These are phyloP conservation scores for Tricholoma matsutake DNA, from an alignment of 768 basidiomycete species.

Conservation along the genomic window DNA sequence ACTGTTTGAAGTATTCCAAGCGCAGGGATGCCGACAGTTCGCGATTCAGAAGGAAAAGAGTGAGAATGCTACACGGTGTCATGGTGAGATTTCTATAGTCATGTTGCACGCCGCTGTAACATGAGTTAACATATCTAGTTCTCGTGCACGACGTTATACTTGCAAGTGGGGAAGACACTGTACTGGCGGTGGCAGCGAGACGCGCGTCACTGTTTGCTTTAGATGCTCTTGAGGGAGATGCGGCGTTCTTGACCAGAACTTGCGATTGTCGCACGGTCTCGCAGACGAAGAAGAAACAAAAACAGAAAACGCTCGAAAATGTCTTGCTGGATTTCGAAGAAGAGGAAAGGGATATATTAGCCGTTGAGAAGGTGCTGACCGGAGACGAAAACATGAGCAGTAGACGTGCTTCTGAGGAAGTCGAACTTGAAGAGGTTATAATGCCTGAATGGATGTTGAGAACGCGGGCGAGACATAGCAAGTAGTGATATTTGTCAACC, in stretches of 20 bases:
- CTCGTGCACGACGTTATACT: slow-evolving; percentile 64
- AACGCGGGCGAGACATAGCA: neutral
- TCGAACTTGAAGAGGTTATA: slow-evolving; percentile 16
- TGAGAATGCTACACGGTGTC: slow-evolving; percentile 39
- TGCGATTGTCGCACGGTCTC: slow-evolving; percentile 62
- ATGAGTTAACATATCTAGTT: slow-evolving; percentile 37
- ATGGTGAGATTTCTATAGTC: slow-evolving; percentile 39
- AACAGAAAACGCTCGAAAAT: slow-evolving; percentile 24
- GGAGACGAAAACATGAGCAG: slow-evolving; percentile 4
- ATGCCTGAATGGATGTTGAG: slow-evolving; percentile 11
- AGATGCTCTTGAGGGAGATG: slow-evolving; percentile 64
- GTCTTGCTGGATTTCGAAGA: slow-evolving; percentile 22
- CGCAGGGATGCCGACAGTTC: slow-evolving; percentile 67
- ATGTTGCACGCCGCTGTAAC: neutral
- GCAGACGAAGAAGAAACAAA: slow-evolving; percentile 34
- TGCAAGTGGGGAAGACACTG: slow-evolving; percentile 52
- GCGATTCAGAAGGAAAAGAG: slow-evolving; percentile 52
- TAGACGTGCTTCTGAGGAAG: slow-evolving; percentile 5
- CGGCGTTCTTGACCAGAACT: slow-evolving; percentile 54
- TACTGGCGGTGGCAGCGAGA: slow-evolving; percentile 53
- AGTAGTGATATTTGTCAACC: neutral
- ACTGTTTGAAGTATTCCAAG: slow-evolving; percentile 70
- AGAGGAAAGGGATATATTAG: slow-evolving; percentile 7
- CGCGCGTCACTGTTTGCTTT: slow-evolving; percentile 62
- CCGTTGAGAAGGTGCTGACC: slow-evolving; percentile 1